Evolutionary conservation across 208 protist species (phyloP), one percentile per base, ranked within the genome.

Genomic region (Acanthamoeba lenticulata): DNA sequence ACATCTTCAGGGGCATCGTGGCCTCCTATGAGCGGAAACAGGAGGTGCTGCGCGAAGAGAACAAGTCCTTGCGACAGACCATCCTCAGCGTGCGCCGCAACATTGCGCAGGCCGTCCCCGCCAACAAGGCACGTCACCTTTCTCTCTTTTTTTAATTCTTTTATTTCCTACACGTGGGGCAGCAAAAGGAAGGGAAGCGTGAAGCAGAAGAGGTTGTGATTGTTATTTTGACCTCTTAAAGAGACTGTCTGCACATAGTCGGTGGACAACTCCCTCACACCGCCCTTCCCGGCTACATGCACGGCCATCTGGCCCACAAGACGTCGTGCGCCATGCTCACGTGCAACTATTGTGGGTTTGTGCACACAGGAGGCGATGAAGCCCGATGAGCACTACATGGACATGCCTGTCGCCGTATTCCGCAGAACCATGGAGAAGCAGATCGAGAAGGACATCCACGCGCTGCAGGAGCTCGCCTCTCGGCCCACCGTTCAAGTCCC

Each of bases 21-120:
- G 72, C 72, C 5, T 83, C 72, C 21, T 83, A 83, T n/a, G 72
- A 83, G 72, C 72, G 72, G 49, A 83, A 83, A 40, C 72, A 83
- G 40, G 72, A 83, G 24, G 72, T 83, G 72, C 38, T 83, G 36
- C 72, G 72, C 19, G 72, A 83, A 17, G 72, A 83, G 72, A 83
- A 52, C 72, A 83, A 83, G 72, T 47, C 72, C 15, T 24, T 83
- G 36, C 72, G 72, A 1, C 72, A 83, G 42, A 83, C 72, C 42
- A 83, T 83, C 40, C 40, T 83, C 72, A 83, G 7, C 0, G 32
- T 83, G 5, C 15, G 42, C 19, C 15, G 29, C 0, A 83, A 4
- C 42, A 32, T 83, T 4, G 36, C 72, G 9, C 36, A 52, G 11
- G 72, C 72, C 42, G 32, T 83, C 17, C 42, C 72, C 29, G 34